Percentiles rank a stretch among this genome's conserved stretches.
Conservation (phyloP, 176 grass and related monocot genomes). For the Carex scoparia region DNA sequence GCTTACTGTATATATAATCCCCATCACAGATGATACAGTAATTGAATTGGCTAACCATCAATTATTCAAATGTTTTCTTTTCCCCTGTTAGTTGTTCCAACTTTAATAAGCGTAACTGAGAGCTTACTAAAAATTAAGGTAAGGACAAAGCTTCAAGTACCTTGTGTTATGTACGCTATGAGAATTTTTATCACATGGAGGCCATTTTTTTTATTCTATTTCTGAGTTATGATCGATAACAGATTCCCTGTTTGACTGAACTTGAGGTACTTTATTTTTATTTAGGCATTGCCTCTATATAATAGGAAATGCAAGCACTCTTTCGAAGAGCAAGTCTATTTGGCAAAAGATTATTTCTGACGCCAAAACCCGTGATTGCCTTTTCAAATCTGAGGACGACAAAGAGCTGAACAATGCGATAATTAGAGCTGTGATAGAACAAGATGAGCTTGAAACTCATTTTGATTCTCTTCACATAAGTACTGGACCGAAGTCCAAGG, state of each 20-base stretch:
- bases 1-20: too few species aligned
- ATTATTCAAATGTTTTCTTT: too few species aligned
- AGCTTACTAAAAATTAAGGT: neutral
- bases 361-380: neutral
- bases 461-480: constrained; percentile 20
- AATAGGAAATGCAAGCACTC: constrained; percentile 13
- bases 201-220: neutral
- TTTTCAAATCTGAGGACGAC: constrained; percentile 23
- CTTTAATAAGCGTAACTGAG: neutral
- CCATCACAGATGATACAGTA: neutral
- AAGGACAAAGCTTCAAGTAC: neutral
- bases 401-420: neutral
- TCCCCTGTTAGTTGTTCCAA: too few species aligned
- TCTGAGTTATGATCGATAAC: neutral
- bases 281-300: constrained; percentile 24
- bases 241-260: neutral
- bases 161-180: neutral
- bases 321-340: constrained; percentile 13
- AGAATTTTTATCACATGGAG: neutral
- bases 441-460: constrained; percentile 13
- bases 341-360: constrained; percentile 21
- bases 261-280: neutral
- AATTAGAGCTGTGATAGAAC: constrained; percentile 21
- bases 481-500: neutral
- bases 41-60: neutral